These are phyloP conservation scores for Melocanna baccifera DNA, from an alignment of 176 grass and related monocot genomes.

Conservation along the genomic window DNA sequence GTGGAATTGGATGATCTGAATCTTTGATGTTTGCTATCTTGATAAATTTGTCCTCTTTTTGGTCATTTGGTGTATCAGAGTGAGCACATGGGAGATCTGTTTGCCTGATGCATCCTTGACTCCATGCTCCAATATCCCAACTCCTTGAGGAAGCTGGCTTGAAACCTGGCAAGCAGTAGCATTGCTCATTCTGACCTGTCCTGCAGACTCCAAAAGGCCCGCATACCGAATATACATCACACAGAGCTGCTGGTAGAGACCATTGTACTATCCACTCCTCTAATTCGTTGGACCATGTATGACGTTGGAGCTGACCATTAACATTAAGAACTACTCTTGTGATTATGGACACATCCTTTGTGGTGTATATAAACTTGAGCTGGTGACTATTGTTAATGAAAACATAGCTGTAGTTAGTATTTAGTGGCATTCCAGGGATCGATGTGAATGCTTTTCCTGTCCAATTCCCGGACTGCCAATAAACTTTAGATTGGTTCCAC, in stretches of 20 bases:
- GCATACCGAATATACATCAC: slow-evolving; percentile 32
- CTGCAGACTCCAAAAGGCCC: slow-evolving; percentile 42
- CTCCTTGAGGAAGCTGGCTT: background rate
- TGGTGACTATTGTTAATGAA: slow-evolving; percentile 3
- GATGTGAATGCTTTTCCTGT: slow-evolving; percentile 31
- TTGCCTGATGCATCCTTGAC: slow-evolving; percentile 9
- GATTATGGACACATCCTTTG: slow-evolving; percentile 16
- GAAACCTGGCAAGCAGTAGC: slow-evolving; percentile 36
- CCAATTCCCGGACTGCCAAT: slow-evolving; percentile 38
- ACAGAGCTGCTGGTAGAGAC: slow-evolving; percentile 13
- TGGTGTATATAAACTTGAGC: slow-evolving; percentile 21
- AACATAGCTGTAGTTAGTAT: slow-evolving; percentile 10
- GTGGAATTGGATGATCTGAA: background rate
- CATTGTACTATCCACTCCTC: slow-evolving; percentile 27
- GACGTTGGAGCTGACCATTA: background rate
- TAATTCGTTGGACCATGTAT: slow-evolving; percentile 15
- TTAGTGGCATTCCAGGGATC: slow-evolving; percentile 28
- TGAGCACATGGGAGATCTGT: background rate
- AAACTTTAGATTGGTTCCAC: slow-evolving; percentile 26
- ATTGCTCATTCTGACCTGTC: slow-evolving; percentile 4
- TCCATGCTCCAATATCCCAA: slow-evolving; percentile 22
- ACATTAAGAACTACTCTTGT: slow-evolving; percentile 32
- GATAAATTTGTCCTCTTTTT: slow-evolving; percentile 10
- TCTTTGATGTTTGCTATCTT: slow-evolving; percentile 17
- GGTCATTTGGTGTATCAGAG: background rate